Evolutionary conservation across 352 stramenopile species (phyloP), one percentile per base, ranked within the genome.

Genomic region (Pythium rhizo-oryzae): DNA sequence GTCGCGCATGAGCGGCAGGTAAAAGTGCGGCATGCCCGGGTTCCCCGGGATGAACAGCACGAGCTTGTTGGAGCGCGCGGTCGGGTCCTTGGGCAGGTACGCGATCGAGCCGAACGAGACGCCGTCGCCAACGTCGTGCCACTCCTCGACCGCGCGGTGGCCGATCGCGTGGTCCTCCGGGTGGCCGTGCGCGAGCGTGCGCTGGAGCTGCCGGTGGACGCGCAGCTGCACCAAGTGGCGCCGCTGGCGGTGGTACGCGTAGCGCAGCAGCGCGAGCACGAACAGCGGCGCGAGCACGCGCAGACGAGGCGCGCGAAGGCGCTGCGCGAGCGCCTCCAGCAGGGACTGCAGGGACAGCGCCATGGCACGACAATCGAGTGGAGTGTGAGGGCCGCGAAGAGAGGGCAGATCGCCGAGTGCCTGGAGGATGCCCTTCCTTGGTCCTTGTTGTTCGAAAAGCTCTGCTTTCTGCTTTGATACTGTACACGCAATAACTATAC

Each of bases 1-100:
- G 63, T 82, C 69, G 25, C 82, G 80, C 85, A 91, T 87, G 21
- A 91, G 70, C 44, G 85, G 80, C 50, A 90, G 58, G 62, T 90
- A 89, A 62, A 80, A 93, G 63, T 85, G 82, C 23, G 81, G 71
- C 35, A 90, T 46, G 18, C 85, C 85, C 0, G 85, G 85, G 59
- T 93, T 93, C 5, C 85, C 85, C 0, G 85, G 85, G 13, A 91
- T 67, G 23, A 93, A 66, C 15, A 91, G 70, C 61, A 93, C 78
- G 41, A 91, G 70, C 35, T 77, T 56, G 12, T 89, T 81, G 53
- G 37, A 77, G 23, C 28, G 57, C 63, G 41, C 49, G 1, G 62
- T 58, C n/a, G 16, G 21, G 8, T 53, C 52, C 9, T 71, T 54
- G 8, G 74, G 69, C 25, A 83, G 79, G 53, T 80, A 87, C 39